Percentiles rank a stretch among this genome's conserved stretches.
phyloP scores from a whole-genome alignment of 495 filamentous ascomycete species.

The Cryomyces antarcticus region DNA sequence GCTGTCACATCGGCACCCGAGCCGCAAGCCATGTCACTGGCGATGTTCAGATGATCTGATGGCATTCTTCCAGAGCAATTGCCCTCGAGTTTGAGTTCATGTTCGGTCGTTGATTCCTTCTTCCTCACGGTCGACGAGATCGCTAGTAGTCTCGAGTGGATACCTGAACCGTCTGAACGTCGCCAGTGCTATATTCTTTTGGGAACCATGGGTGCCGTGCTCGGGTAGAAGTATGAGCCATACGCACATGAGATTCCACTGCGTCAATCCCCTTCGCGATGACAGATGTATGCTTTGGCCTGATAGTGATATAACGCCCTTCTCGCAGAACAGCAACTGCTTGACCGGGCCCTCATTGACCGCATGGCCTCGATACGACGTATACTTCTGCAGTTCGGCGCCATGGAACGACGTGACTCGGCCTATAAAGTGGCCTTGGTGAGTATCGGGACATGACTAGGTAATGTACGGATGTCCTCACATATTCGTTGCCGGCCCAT shows the following conservation, averaged over 20 bases:
- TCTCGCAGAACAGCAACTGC: conserved; percentile 71
- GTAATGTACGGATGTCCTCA: conserved; percentile 23
- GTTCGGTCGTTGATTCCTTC: no score
- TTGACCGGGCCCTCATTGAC: conserved; percentile 47
- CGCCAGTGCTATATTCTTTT: background rate
- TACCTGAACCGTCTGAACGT: no score
- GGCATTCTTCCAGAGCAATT: no score
- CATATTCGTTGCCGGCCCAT: conserved; percentile 81
- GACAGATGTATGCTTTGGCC: conserved; percentile 70
- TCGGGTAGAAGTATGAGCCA: background rate
- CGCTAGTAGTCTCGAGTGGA: no score
- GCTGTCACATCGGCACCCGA: no score
- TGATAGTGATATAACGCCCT: conserved; percentile 63
- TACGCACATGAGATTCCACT: conserved; percentile 63
- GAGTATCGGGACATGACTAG: background rate
- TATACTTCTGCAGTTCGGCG: conserved; percentile 56
- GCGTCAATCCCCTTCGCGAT: conserved; percentile 50
- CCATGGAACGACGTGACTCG: conserved; percentile 72
- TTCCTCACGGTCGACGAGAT: no score
- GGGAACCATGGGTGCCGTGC: background rate
- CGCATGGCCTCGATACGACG: conserved; percentile 53
- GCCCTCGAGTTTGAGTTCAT: no score
- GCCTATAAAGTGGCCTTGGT: conserved; percentile 26
- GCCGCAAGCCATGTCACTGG: no score
- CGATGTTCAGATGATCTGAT: no score